Percentiles rank a stretch among this genome's conserved stretches.
Evolutionary conservation across 306 rosid genomes (phyloP).

Genomic region (Ormosia emarginata): DNA sequence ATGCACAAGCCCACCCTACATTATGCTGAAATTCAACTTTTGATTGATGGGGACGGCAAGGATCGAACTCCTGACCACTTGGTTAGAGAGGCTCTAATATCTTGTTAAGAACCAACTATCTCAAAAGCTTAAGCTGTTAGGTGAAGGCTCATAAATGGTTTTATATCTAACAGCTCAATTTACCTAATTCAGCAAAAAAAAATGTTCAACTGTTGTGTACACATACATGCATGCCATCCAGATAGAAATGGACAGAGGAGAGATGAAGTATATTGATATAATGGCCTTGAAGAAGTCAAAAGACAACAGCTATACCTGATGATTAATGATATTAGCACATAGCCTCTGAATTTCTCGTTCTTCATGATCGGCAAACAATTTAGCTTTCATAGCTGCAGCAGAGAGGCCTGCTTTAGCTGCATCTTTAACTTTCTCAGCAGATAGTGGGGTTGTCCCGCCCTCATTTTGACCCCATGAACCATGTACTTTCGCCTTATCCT

Average conservation of each 20-base stretch:
- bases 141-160: no score
- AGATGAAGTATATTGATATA: conserved; percentile 1
- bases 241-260: not conserved
- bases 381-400: conserved; percentile 97
- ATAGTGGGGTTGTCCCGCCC: conserved; percentile 54
- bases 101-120: no score
- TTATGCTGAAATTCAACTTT: not conserved
- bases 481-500: conserved; percentile 52
- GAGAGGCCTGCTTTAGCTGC: conserved; percentile 95
- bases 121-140: no score
- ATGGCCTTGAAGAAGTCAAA: not conserved
- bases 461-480: conserved; percentile 61
- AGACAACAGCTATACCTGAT: conserved; percentile 64
- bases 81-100: no score
- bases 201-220: not conserved
- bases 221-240: not conserved
- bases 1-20: not conserved
- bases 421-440: conserved; percentile 72
- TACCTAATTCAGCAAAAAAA: not conserved
- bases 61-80: no score
- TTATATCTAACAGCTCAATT: not conserved
- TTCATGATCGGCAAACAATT: conserved; percentile 95
- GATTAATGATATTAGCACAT: conserved; percentile 89
- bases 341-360: conserved; percentile 99
- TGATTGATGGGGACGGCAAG: no score